A percentile compares a stretch with the other conserved stretches of the same genome.
phyloP scores from a whole-genome alignment of 108 stramenopile species.

The Bacterosira constricta region DNA sequence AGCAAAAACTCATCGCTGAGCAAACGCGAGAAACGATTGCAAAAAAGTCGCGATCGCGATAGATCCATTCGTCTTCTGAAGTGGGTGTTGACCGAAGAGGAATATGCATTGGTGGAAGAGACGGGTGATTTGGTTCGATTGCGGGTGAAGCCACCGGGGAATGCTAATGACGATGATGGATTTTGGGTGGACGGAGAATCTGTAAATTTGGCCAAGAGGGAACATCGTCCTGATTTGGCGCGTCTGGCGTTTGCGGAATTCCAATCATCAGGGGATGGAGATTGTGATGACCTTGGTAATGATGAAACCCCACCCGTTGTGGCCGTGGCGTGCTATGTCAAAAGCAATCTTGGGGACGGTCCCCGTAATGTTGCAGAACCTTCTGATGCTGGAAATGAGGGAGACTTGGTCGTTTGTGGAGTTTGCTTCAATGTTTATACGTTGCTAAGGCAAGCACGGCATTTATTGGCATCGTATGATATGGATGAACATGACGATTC shows the following conservation, averaged over 20 bases:
- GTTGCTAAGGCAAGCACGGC: constrained; percentile 44
- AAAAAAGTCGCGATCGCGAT: constrained; percentile 38
- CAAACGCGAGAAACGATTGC: constrained; percentile 42
- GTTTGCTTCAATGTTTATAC: constrained; percentile 48
- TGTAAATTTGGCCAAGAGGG: constrained; percentile 35
- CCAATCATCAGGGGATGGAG: constrained; percentile 13
- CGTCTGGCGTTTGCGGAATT: constrained; percentile 49
- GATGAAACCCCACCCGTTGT: too few species aligned
- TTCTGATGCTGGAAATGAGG: constrained; percentile 9
- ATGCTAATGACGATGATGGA: background rate
- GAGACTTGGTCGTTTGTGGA: constrained; percentile 44
- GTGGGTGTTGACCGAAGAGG: constrained; percentile 43
- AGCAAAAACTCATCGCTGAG: constrained; percentile 9
- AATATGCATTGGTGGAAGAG: constrained; percentile 34
- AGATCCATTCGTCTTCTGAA: constrained; percentile 22
- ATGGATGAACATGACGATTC: constrained; percentile 12
- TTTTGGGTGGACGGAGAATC: constrained; percentile 30
- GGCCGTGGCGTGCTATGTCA: too few species aligned
- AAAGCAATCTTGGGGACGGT: too few species aligned
- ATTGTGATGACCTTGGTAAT: background rate
- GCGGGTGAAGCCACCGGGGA: background rate
- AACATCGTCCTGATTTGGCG: constrained; percentile 48
- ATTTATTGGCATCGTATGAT: constrained; percentile 20
- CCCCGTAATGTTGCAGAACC: constrained; percentile 6
- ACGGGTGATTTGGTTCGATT: constrained; percentile 47